A percentile compares a stretch with the other conserved stretches of the same genome.
Evolutionary conservation across 495 filamentous ascomycete species (phyloP).

Genomic region (Chaetomium cochliodes): DNA sequence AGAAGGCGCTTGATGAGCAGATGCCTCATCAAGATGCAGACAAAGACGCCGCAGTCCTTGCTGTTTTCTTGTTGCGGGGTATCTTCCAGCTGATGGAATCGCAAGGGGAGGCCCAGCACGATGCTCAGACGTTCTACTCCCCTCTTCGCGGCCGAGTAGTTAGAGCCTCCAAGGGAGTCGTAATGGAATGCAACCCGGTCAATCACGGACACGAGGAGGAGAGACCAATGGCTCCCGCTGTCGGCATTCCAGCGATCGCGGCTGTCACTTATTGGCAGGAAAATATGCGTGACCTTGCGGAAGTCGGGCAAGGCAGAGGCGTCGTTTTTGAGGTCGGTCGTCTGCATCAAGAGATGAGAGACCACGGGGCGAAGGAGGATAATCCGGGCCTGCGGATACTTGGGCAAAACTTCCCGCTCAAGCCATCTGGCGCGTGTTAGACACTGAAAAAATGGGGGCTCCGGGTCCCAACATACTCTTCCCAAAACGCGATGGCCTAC

Average conservation of each 20-base stretch:
- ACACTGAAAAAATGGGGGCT: background rate
- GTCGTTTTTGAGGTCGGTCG: slow-evolving; percentile 71
- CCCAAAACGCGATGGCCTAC: slow-evolving; percentile 92
- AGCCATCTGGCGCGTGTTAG: slow-evolving; percentile 61
- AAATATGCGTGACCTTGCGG: slow-evolving; percentile 81
- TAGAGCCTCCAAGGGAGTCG: slow-evolving; percentile 79
- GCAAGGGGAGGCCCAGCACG: slow-evolving; percentile 63
- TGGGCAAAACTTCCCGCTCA: slow-evolving; percentile 77
- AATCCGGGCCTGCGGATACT: slow-evolving; percentile 77
- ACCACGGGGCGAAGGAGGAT: slow-evolving; percentile 90
- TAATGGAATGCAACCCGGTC: slow-evolving; percentile 96
- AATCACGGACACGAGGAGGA: slow-evolving; percentile 83
- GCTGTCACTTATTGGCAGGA: slow-evolving; percentile 93
- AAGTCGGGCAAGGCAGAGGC: slow-evolving; percentile 76
- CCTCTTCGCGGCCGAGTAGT: slow-evolving; percentile 66
- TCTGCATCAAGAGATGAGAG: slow-evolving; percentile 88
- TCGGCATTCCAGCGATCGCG: slow-evolving; percentile 72
- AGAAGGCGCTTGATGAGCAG: slow-evolving; percentile 81
- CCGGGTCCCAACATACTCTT: slow-evolving; percentile 66
- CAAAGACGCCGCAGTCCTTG: slow-evolving; percentile 93
- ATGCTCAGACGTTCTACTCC: slow-evolving; percentile 65
- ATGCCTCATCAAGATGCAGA: slow-evolving; percentile 90
- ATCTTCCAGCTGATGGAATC: slow-evolving; percentile 76
- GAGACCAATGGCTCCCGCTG: slow-evolving; percentile 91
- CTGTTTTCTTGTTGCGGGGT: slow-evolving; percentile 89